Conservation (phyloP, 1,139 yeast genomes). For the Wickerhamomyces sp. region DNA sequence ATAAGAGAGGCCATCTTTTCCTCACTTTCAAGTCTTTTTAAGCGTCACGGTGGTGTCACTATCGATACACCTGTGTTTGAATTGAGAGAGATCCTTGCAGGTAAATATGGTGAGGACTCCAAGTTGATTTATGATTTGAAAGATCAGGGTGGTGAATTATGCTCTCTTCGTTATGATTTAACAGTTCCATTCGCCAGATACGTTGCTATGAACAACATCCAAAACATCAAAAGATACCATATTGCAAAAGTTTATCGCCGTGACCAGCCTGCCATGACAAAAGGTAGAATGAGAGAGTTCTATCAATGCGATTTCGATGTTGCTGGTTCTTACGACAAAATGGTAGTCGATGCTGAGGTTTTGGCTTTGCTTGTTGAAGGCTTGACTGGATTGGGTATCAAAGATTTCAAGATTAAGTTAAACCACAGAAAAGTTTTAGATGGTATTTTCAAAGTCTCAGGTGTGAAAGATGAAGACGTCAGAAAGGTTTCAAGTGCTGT, state of each 20-base stretch:
- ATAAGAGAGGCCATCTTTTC: conserved; percentile 82
- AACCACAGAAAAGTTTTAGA: conserved; percentile 94
- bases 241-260: conserved; percentile 97
- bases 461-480: conserved; percentile 90
- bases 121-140: conserved; percentile 91
- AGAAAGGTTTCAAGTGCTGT: conserved; percentile 92
- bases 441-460: conserved; percentile 92
- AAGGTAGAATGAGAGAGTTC: conserved; percentile 98
- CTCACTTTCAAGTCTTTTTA: conserved; percentile 67
- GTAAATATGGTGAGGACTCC: conserved; percentile 97
- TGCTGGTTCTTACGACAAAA: conserved; percentile 85
- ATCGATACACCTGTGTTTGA: conserved; percentile 98
- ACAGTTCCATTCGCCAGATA: conserved; percentile 97
- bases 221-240: conserved; percentile 87
- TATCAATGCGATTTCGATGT: conserved; percentile 97
- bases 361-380: conserved; percentile 82
- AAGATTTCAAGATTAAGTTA: conserved; percentile 83
- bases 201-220: conserved; percentile 90
- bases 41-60: conserved; percentile 96
- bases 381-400: conserved; percentile 72
- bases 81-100: conserved; percentile 88
- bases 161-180: conserved; percentile 90
- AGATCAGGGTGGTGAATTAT: conserved; percentile 97
- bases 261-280: conserved; percentile 99
- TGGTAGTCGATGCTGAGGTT: conserved; percentile 95